These are phyloP conservation scores for Neurospora sublineolata DNA, from an alignment of 495 filamentous ascomycete genomes.

Conservation along the genomic window DNA sequence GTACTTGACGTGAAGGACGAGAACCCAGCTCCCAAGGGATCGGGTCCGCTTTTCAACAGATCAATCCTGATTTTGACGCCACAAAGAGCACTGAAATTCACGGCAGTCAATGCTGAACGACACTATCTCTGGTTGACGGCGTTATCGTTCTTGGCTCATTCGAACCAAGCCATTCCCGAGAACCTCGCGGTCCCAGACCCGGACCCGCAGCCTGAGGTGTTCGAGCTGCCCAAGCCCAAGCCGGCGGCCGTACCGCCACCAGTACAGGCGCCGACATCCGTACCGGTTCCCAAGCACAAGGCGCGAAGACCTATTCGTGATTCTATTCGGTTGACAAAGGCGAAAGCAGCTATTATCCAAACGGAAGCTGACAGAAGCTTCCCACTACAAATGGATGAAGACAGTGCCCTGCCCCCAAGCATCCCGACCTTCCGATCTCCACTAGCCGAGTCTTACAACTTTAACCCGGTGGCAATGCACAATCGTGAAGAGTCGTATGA, in stretches of 20 bases:
- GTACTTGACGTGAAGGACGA: constrained; percentile 95
- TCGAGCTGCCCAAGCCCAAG: constrained; percentile 34
- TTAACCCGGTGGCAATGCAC: constrained; percentile 3
- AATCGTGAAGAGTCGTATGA: constrained; percentile 31
- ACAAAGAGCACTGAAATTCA: constrained; percentile 90
- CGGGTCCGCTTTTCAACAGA: constrained; percentile 62
- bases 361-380: constrained; percentile 12
- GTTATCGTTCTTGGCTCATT: constrained; percentile 86
- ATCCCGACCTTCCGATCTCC: constrained; percentile 19
- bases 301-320: constrained; percentile 59
- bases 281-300: constrained; percentile 25
- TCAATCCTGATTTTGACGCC: constrained; percentile 94
- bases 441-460: constrained; percentile 8
- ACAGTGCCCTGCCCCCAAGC: constrained; percentile 15
- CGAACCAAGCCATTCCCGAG: constrained; percentile 58
- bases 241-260: neutral
- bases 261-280: neutral
- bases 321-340: constrained; percentile 82
- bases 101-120: constrained; percentile 66
- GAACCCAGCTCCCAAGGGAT: constrained; percentile 70
- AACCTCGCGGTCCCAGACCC: constrained; percentile 50
- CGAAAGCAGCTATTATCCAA: constrained; percentile 45
- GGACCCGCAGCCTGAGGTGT: constrained; percentile 34
- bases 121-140: constrained; percentile 95
- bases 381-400: constrained; percentile 8